Conservation (phyloP, 148 eudicot genomes). For the Beta vulgaris region DNA sequence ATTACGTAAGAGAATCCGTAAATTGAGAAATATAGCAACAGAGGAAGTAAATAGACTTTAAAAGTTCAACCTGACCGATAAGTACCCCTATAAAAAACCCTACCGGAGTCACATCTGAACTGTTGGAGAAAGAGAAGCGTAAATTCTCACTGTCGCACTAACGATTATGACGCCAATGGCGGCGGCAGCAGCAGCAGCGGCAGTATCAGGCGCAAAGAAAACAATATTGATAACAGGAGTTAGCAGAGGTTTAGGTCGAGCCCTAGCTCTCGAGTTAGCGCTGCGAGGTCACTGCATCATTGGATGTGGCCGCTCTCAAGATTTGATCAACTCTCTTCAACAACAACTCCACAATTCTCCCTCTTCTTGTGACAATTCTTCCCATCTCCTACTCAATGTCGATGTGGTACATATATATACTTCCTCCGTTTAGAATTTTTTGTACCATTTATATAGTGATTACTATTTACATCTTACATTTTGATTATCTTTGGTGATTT, state of each 20-base stretch:
- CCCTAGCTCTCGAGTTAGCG: constrained; percentile 66
- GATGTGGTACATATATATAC: constrained; percentile 82
- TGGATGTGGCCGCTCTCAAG: constrained; percentile 84
- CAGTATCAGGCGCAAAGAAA: constrained; percentile 30
- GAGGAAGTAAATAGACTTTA: too few relatives aligned
- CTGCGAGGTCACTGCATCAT: constrained; percentile 73
- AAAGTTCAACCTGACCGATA: too few relatives aligned
- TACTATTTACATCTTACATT: too few relatives aligned
- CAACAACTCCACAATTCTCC: constrained; percentile 42
- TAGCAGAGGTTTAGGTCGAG: constrained; percentile 59
- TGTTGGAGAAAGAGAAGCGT: too few relatives aligned
- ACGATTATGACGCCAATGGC: constrained; percentile 31
- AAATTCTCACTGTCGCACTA: too few relatives aligned
- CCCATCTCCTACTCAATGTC: constrained; percentile 58
- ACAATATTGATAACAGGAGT: constrained; percentile 78
- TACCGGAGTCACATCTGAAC: too few relatives aligned
- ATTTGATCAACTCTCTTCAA: constrained; percentile 57
- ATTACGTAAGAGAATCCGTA: too few relatives aligned
- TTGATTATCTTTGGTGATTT: too few relatives aligned
- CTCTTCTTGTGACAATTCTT: constrained; percentile 23
- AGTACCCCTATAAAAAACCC: too few relatives aligned
- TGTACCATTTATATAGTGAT: too few relatives aligned
- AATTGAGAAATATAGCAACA: too few relatives aligned
- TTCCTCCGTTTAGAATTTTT: too few relatives aligned
- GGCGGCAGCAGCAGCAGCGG: constrained; percentile 32